A percentile compares a stretch with the other conserved stretches of the same genome.
Evolutionary conservation across 179 eudicot species (phyloP).

Genomic region (Beta lomatogona): DNA sequence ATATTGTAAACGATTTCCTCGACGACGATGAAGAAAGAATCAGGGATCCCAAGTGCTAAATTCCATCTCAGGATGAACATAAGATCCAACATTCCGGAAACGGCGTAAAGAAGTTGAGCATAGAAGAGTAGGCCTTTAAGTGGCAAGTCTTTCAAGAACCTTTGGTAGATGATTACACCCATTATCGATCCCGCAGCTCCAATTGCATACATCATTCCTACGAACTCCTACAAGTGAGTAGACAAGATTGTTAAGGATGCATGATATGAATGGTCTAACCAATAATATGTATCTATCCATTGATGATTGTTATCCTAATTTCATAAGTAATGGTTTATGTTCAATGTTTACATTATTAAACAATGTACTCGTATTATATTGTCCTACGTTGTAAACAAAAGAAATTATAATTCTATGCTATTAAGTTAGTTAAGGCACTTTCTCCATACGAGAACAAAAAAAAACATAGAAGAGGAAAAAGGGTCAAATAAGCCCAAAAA

Average conservation of each 20-base stretch:
- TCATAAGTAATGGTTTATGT: too few relatives aligned
- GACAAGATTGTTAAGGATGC: neutral
- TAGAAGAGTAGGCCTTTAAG: constrained; percentile 44
- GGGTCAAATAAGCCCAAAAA: too few relatives aligned
- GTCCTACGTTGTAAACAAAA: too few relatives aligned
- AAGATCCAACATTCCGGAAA: constrained; percentile 56
- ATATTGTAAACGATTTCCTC: constrained; percentile 49
- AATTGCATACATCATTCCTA: constrained; percentile 53
- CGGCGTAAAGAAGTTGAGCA: constrained; percentile 46
- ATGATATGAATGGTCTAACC: too few relatives aligned
- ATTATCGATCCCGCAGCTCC: constrained; percentile 26
- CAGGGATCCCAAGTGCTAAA: constrained; percentile 45
- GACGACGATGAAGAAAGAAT: constrained; percentile 46
- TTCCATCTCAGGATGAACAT: constrained; percentile 57
- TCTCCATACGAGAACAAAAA: too few relatives aligned
- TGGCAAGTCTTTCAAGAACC: constrained; percentile 37
- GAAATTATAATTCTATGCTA: too few relatives aligned
- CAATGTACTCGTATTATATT: too few relatives aligned
- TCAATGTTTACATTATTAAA: too few relatives aligned
- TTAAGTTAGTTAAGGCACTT: too few relatives aligned
- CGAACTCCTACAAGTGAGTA: constrained; percentile 47
- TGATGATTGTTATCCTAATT: too few relatives aligned
- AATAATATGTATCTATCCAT: too few relatives aligned
- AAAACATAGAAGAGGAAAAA: too few relatives aligned
- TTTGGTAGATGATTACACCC: constrained; percentile 31